These are phyloP conservation scores for Leccinum variicolor DNA, from an alignment of 768 basidiomycete species.

Conservation along the genomic window DNA sequence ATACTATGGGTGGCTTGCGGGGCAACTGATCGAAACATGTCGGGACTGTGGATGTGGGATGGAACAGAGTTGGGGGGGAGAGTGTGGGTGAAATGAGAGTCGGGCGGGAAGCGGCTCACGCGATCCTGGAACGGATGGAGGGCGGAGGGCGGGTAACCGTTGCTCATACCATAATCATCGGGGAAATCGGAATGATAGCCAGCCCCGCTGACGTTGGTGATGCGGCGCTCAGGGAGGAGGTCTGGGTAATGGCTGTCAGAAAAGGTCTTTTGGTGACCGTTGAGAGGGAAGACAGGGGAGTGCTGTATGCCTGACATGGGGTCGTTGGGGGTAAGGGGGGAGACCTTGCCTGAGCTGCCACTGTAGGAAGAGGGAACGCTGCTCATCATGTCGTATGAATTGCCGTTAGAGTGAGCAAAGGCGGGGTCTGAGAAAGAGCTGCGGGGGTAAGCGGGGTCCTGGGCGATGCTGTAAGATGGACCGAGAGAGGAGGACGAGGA, in stretches of 20 bases:
- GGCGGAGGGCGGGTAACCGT: slow-evolving; percentile 45
- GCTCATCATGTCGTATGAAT: slow-evolving; percentile 64
- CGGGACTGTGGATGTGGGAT: slow-evolving; percentile 51
- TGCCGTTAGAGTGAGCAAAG: slow-evolving; percentile 49
- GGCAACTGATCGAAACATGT: slow-evolving; percentile 58
- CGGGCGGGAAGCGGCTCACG: slow-evolving; percentile 51
- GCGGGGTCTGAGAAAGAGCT: slow-evolving; percentile 58
- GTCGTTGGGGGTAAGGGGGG: slow-evolving; percentile 71
- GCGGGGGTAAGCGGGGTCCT: slow-evolving; percentile 58
- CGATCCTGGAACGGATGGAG: slow-evolving; percentile 62
- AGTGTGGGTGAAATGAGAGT: slow-evolving; percentile 49
- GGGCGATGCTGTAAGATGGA: slow-evolving; percentile 50
- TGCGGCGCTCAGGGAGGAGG: slow-evolving; percentile 55
- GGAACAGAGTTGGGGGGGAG: slow-evolving; percentile 40
- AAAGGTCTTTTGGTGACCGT: slow-evolving; percentile 51
- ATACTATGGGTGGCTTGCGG: slow-evolving; percentile 69
- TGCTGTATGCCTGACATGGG: slow-evolving; percentile 56
- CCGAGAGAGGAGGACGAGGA: slow-evolving; percentile 67
- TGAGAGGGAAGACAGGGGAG: slow-evolving; percentile 47
- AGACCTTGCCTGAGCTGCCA: slow-evolving; percentile 65
- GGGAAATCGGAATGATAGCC: slow-evolving; percentile 57
- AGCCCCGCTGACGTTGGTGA: slow-evolving; percentile 41
- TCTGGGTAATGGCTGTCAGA: slow-evolving; percentile 55
- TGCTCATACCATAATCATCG: slow-evolving; percentile 59
- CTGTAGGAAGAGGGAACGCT: slow-evolving; percentile 59